phyloP scores from a whole-genome alignment of 768 basidiomycete species.

The Lactarius pseudohatsudake region DNA sequence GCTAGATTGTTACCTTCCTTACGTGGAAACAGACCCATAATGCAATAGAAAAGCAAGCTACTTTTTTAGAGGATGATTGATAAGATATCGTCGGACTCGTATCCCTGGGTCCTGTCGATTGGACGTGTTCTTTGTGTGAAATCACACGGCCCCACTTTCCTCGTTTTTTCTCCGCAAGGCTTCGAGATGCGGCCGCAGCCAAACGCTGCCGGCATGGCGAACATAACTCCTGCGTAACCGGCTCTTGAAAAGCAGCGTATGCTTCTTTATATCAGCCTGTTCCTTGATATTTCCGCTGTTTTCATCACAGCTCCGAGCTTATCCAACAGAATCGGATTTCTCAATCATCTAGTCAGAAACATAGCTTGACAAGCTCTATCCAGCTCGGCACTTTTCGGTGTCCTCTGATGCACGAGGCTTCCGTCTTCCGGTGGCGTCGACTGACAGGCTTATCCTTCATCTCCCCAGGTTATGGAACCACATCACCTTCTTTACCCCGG shows the following conservation, averaged over 20 bases:
- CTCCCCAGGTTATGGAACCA: conserved; percentile 12
- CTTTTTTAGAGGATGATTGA: conserved; percentile 7
- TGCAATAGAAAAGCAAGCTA: conserved; percentile 24
- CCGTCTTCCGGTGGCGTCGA: conserved; percentile 9
- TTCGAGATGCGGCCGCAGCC: background rate
- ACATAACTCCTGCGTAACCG: background rate
- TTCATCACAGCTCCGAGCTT: background rate
- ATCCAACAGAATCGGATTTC: background rate
- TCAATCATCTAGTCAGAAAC: background rate
- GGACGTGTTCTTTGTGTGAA: background rate
- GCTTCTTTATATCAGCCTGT: background rate
- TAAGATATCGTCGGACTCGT: conserved; percentile 2
- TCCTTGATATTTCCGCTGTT: conserved; percentile 4
- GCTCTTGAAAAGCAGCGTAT: background rate
- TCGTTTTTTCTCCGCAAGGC: conserved; percentile 8
- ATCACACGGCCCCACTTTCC: conserved; percentile 6
- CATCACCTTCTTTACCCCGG: conserved; percentile 14
- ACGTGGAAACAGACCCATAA: conserved; percentile 15
- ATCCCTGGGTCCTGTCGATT: conserved; percentile 4
- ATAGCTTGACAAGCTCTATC: background rate
- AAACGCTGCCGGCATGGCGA: background rate
- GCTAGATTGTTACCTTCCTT: conserved; percentile 17
- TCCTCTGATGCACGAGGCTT: conserved; percentile 7
- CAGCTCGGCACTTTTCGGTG: conserved; percentile 9
- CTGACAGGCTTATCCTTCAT: conserved; percentile 22